phyloP scores from a whole-genome alignment of 202 grass and related monocot species.

The Hordeum pubiflorum region DNA sequence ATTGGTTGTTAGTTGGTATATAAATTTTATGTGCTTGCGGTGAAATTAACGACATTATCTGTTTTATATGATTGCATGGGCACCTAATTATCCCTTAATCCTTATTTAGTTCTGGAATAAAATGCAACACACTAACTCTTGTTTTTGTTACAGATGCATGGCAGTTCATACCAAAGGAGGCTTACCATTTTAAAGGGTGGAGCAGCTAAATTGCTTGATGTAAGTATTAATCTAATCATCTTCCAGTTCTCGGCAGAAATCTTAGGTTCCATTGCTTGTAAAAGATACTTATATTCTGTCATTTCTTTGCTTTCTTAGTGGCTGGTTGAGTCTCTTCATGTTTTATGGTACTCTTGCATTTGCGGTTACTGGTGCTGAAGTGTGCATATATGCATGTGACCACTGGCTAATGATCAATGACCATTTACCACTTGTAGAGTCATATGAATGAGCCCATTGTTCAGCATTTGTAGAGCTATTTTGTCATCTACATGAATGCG shows the following conservation, averaged over 20 bases:
- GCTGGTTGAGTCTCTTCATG: background rate
- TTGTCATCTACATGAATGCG: background rate
- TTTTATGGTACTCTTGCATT: background rate
- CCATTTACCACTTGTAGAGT: too few species aligned
- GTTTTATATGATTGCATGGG: background rate
- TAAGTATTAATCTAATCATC: slow-evolving; percentile 37
- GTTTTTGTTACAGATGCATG: slow-evolving; percentile 68
- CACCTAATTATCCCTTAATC: background rate
- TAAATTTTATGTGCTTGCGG: background rate
- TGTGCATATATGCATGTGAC: background rate
- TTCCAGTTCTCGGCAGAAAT: background rate
- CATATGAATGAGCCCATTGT: background rate
- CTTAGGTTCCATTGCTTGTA: background rate
- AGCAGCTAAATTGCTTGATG: slow-evolving; percentile 43
- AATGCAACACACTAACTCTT: slow-evolving; percentile 12
- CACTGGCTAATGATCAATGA: background rate
- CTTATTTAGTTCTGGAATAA: background rate
- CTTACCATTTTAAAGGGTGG: slow-evolving; percentile 71
- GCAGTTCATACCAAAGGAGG: slow-evolving; percentile 96
- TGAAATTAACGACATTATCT: background rate
- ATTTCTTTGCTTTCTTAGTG: background rate
- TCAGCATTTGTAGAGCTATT: background rate
- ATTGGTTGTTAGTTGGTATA: slow-evolving; percentile 7
- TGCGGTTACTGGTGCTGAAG: background rate
- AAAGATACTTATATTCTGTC: background rate